A percentile compares a stretch with the other conserved stretches of the same genome.
Conservation (phyloP, 495 filamentous ascomycete species). For the Astrocystis sublimbata region DNA sequence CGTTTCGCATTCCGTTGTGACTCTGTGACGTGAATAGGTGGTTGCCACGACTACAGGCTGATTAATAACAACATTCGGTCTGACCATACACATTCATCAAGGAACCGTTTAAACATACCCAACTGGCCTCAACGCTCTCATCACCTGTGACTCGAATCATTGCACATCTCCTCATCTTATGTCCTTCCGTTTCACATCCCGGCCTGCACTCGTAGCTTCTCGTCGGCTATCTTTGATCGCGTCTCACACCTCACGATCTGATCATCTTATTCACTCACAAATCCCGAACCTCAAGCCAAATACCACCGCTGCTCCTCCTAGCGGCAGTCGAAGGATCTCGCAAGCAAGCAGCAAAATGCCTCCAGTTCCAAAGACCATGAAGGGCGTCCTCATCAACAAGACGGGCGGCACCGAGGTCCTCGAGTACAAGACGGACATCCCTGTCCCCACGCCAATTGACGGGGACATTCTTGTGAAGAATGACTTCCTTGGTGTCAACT, state of each 20-base stretch:
- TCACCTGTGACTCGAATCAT: too few relatives aligned
- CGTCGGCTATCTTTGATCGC: conserved; percentile 10
- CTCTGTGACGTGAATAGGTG: too few relatives aligned
- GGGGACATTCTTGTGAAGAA: conserved; percentile 84
- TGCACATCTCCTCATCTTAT: background rate
- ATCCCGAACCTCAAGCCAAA: background rate
- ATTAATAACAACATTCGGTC: too few relatives aligned
- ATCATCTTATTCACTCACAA: too few relatives aligned
- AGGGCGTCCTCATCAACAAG: conserved; percentile 71
- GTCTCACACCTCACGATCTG: conserved; percentile 2
- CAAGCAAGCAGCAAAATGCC: conserved; percentile 25
- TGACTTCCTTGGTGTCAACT: conserved; percentile 83
- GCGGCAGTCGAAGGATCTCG: background rate
- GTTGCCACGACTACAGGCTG: too few relatives aligned
- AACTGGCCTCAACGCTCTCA: too few relatives aligned
- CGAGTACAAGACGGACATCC: conserved; percentile 70
- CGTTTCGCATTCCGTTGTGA: too few relatives aligned
- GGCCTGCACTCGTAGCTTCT: conserved; percentile 3
- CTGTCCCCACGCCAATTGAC: conserved; percentile 69
- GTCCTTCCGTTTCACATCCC: conserved; percentile 3
- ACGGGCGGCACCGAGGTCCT: conserved; percentile 80
- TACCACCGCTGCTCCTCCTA: background rate
- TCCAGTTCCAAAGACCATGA: conserved; percentile 64
- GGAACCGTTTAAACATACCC: too few relatives aligned
- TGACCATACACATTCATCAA: too few relatives aligned